Evolutionary conservation across 371 early-diverging fungal species (phyloP), one percentile per base, ranked within the genome.

Genomic region (Mucor velutinosus): DNA sequence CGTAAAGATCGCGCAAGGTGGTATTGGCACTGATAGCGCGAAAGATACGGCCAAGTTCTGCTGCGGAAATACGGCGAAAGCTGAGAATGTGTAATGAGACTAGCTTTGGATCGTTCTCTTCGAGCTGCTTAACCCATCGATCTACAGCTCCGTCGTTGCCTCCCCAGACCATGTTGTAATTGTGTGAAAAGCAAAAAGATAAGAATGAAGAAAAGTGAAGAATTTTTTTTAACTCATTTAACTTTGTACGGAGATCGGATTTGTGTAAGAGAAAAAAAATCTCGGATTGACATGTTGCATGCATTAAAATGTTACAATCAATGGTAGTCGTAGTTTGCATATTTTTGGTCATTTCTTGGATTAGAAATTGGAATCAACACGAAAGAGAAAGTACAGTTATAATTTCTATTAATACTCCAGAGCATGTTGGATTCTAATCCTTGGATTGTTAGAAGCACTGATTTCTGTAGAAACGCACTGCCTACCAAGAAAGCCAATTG

Each of bases 81-180:
- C 86, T 86, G 64, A 88, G 79, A 68, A 88, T 88, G 61, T 88
- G 88, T 7, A 88, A 74, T 27, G 82, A 76, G 0, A 73, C 79
- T 37, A 88, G 76, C 17, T 78, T 76, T 2, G 81, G 73, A 60
- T 88, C 88, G 45, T 88, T 86, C 3, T 78, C 79, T 47, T 69
- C 62, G 3, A 88, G 80, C 30, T 87, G 86, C 57, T 86, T 83
- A 43, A 83, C 76, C 88, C 88, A 88, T 51, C 75, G 67, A 27
- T 86, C 80, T 37, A 86, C 82, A 35, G 79, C 82, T 68, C 80
- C 81, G 64, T 85, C 79, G 64, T 83, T 84, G 35, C 86, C 84
- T 30, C 87, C 88, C 88, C 88, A 88, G 55, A 79, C 87, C 88
- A 88, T 88, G 25, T 41, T 74, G 66, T 68, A 1, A 49, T 8